Evolutionary conservation across 495 filamentous ascomycete genomes (phyloP).

Genomic region (Trichoderma reesei): DNA sequence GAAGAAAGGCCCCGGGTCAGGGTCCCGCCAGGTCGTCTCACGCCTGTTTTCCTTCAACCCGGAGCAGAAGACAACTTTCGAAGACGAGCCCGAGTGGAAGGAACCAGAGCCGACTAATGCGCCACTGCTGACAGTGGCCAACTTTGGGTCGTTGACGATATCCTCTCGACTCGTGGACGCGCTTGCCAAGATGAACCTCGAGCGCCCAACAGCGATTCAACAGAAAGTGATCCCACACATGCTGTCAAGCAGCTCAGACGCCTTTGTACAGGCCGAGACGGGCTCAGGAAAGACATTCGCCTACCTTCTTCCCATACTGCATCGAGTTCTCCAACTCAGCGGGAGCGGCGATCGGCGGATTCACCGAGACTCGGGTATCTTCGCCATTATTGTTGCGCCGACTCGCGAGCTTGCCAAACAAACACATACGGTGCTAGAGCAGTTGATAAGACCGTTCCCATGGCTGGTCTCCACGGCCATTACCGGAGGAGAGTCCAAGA

Average conservation of each 20-base stretch:
- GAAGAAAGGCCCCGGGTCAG: slow-evolving; percentile 18
- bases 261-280: slow-evolving; percentile 93
- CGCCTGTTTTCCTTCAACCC: slow-evolving; percentile 90
- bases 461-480: slow-evolving; percentile 91
- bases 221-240: slow-evolving; percentile 66
- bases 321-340: slow-evolving; percentile 73
- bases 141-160: slow-evolving; percentile 73
- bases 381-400: slow-evolving; percentile 83
- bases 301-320: slow-evolving; percentile 83
- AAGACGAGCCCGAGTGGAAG: slow-evolving; percentile 30
- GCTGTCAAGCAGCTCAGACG: slow-evolving; percentile 67
- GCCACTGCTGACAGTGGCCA: slow-evolving; percentile 75
- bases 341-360: slow-evolving; percentile 40
- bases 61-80: slow-evolving; percentile 45
- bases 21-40: slow-evolving; percentile 55
- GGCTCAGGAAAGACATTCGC: slow-evolving; percentile 95
- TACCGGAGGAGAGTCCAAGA: slow-evolving; percentile 94
- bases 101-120: slow-evolving; percentile 80
- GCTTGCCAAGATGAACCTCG: slow-evolving; percentile 75
- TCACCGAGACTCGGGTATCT: slow-evolving; percentile 77
- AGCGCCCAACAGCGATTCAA: slow-evolving; percentile 89
- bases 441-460: slow-evolving; percentile 65
- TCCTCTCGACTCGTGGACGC: slow-evolving; percentile 70
- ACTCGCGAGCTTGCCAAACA: slow-evolving; percentile 91
- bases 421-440: slow-evolving; percentile 74